Evolutionary conservation across 345 rosid genomes (phyloP), one percentile per base, ranked within the genome.

Genomic region (Hevea brasiliensis): DNA sequence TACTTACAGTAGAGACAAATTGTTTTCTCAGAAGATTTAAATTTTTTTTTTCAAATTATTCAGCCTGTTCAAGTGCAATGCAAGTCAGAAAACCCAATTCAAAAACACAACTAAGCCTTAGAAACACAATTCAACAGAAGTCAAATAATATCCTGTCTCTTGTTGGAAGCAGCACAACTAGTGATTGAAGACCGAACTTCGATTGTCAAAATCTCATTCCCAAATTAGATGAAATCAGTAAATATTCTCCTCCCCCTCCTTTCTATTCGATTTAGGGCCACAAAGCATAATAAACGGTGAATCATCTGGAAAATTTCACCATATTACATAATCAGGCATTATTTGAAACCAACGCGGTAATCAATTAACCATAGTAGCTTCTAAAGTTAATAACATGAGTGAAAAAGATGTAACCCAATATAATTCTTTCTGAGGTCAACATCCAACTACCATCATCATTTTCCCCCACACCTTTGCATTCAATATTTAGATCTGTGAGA

Each of bases 1-100:
- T 80, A 29, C 35, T 37, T 45, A 45, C 13, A 51, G 53, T 29
- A 73, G 68, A 44, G 37, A 54, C 23, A 42, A 51, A 60, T 65
- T 70, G 54, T 10, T 51, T 61, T 61, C 15, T 74, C 21, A 56
- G 40, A 64, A 29, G 37, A 51, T 54, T 55, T 6, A 10, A 40
- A 20, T 20, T 23, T 7, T 10, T 29, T 59, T 15, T 12, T 24
- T 20, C 15, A 17, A 45, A n/a, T 42, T 2, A 47, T 48, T 15
- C 41, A 13, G 41, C 57, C 3, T 20, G 29, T 29, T 15, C 26
- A 24, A 58, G 23, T 24, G 3, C 14, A 50, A 32, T 17, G 6
- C 3, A 68, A n/a, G 47, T 53, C 45, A n/a, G n/a, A n/a, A n/a
- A n/a, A n/a, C n/a, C n/a, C n/a, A n/a, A n/a, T n/a, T n/a, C n/a